Evolutionary conservation across 768 basidiomycete species (phyloP), one percentile per base, ranked within the genome.

Genomic region (Suillus occidentalis): DNA sequence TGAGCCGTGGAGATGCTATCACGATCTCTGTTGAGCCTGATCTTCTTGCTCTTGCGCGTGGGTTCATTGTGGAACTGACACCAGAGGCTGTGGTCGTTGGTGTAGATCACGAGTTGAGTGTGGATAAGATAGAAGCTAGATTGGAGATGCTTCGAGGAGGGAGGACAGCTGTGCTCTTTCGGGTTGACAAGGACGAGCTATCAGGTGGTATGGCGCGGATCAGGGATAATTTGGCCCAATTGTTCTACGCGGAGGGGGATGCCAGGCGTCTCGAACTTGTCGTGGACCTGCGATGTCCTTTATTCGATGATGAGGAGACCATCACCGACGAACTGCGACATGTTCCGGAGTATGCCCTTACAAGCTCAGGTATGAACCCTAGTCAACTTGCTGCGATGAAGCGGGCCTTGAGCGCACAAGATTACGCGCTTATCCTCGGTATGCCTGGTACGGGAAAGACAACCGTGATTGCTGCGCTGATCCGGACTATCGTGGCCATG

Each of bases 361-460:
- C 72, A 28, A 78, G 81, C 6, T 65, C 73, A 9, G 68, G 77
- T 49, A 79, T 98, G 20, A 98, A 98, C 70, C 67, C 75, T 1
- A 88, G 87, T 63, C 97, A 99, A 77, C 67, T 79, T 70, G 69
- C 74, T 8, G 97, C 96, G 2, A 83, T 97, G 74, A 75, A 78
- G 25, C 91, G 88, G 70, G 92, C 90, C 3, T 73, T 99, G 31
- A 78, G 82, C 7, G 94, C 97, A 2, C 80, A 85, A 64, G 95
- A 99, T 75, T 99, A 98, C 73, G 90, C 96, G 1, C 78, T 99
- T 63, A 86, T 99, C 34, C 82, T 99, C 8, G 97, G 97, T 18
- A 98, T 99, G 97, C 97, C 97, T 9, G 97, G 97, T 0, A 99
- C 97, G 5, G 97, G 97, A 9, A 99, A 99, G 78, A 97, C 97